Evolutionary conservation across 768 basidiomycete species (phyloP).

Genomic region (Clitopilus hobsonii): DNA sequence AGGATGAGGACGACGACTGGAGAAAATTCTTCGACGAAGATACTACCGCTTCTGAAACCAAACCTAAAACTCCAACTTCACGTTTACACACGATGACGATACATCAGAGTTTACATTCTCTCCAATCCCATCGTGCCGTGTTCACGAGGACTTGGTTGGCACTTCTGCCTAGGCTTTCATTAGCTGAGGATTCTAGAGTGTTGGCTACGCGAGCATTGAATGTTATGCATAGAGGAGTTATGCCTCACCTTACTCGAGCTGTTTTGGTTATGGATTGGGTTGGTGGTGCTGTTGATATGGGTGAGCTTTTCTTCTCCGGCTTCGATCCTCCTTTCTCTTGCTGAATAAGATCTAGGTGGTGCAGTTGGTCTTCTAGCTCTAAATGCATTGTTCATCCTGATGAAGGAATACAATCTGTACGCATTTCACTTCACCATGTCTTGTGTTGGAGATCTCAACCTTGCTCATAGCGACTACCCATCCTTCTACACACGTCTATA

Average conservation of each 20-base stretch:
- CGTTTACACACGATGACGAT: slow-evolving; percentile 64
- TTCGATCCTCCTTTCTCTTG: not conserved
- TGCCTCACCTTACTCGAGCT: slow-evolving; percentile 79
- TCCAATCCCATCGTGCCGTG: slow-evolving; percentile 73
- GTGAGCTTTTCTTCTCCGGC: slow-evolving; percentile 30
- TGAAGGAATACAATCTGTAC: slow-evolving; percentile 90
- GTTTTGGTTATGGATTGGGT: slow-evolving; percentile 92
- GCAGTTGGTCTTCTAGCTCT: slow-evolving; percentile 83
- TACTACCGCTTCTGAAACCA: slow-evolving; percentile 23
- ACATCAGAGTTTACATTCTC: slow-evolving; percentile 73
- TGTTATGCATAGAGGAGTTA: slow-evolving; percentile 76
- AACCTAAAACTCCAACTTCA: slow-evolving; percentile 30
- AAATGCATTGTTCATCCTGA: slow-evolving; percentile 87
- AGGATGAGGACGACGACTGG: slow-evolving; percentile 63
- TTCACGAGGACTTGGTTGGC: slow-evolving; percentile 81
- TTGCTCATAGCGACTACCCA: slow-evolving; percentile 76
- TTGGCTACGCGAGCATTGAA: slow-evolving; percentile 59
- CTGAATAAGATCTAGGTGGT: slow-evolving; percentile 49
- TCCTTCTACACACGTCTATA: slow-evolving; percentile 93
- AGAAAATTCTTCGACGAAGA: slow-evolving; percentile 79
- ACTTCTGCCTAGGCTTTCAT: slow-evolving; percentile 57
- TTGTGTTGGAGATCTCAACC: not conserved
- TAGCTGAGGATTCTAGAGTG: slow-evolving; percentile 28
- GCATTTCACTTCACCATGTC: slow-evolving; percentile 23
- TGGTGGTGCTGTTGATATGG: slow-evolving; percentile 75